These are phyloP conservation scores for Aurifilum marmelostoma DNA, from an alignment of 2,329 filamentous ascomycete species.

Conservation along the genomic window DNA sequence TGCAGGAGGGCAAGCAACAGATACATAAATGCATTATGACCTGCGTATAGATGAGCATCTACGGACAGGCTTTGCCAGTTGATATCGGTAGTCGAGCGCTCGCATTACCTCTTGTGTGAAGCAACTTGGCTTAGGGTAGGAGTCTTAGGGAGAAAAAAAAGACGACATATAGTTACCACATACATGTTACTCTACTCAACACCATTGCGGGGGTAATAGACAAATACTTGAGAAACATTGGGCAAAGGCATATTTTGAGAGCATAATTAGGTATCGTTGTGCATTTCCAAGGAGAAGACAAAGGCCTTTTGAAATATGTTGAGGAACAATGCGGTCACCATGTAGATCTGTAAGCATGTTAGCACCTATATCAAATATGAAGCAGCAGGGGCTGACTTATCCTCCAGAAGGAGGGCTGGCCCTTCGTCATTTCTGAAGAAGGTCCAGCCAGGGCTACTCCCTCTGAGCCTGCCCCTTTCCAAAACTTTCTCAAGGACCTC, in stretches of 20 bases:
- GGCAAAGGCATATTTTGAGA: neutral
- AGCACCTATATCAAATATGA: slow-evolving; percentile 30
- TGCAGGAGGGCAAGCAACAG: neutral
- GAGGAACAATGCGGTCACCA: neutral
- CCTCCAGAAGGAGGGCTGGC: slow-evolving; percentile 52
- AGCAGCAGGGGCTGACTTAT: slow-evolving; percentile 48
- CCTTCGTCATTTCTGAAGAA: slow-evolving; percentile 55
- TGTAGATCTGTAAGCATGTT: slow-evolving; percentile 30
- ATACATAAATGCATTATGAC: no score
- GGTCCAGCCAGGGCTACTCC: slow-evolving; percentile 52
- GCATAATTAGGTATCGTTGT: neutral
- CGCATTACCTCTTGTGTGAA: no score
- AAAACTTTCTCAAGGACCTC: slow-evolving; percentile 31
- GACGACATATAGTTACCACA: no score
- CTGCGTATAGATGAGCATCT: no score
- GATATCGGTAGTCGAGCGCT: neutral
- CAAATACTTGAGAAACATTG: no score
- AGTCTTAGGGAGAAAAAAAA: no score
- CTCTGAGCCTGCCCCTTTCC: slow-evolving; percentile 43
- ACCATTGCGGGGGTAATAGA: no score
- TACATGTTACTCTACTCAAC: no score
- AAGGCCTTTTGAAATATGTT: neutral
- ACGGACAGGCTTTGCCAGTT: neutral
- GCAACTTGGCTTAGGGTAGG: no score
- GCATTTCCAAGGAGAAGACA: no score